phyloP scores from a whole-genome alignment of 164 flowering plant genomes.

The Sextonia rubra region DNA sequence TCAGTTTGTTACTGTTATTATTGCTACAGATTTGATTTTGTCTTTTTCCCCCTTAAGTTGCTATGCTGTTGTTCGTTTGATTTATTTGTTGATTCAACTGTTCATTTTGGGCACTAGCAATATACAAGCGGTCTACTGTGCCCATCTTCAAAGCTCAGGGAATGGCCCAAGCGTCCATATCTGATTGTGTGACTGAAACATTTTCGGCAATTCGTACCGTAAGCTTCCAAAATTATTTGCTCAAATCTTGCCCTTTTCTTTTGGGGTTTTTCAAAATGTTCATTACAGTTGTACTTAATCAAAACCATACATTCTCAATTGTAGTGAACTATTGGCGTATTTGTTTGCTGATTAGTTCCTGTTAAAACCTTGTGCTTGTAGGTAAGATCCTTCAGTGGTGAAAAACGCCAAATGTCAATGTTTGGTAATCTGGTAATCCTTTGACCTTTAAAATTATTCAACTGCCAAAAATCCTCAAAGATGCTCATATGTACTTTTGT shows the following conservation, averaged over 20 bases:
- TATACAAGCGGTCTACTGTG: constrained; percentile 88
- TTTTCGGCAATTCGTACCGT: constrained; percentile 97
- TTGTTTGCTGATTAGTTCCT: neutral
- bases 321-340: neutral
- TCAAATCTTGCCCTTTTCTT: neutral
- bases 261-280: neutral
- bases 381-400: constrained; percentile 97
- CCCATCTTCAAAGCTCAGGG: constrained; percentile 94
- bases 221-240: constrained; percentile 24
- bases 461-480: constrained; percentile 4
- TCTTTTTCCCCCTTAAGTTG: no score
- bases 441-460: neutral
- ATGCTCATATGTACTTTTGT: constrained; percentile 7
- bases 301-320: neutral
- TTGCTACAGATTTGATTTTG: no score
- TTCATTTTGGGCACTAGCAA: constrained; percentile 37
- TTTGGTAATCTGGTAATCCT: constrained; percentile 69
- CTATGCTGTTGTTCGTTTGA: no score
- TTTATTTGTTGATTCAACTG: constrained; percentile 15
- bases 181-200: constrained; percentile 88
- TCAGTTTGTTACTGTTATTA: no score
- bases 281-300: neutral
- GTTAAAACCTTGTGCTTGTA: constrained; percentile 19
- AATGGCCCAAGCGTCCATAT: constrained; percentile 73
- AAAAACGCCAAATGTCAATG: constrained; percentile 84